Evolutionary conservation across 805 yeast genomes (phyloP), one percentile per base, ranked within the genome.

Genomic region (Pichia phayaonensis): DNA sequence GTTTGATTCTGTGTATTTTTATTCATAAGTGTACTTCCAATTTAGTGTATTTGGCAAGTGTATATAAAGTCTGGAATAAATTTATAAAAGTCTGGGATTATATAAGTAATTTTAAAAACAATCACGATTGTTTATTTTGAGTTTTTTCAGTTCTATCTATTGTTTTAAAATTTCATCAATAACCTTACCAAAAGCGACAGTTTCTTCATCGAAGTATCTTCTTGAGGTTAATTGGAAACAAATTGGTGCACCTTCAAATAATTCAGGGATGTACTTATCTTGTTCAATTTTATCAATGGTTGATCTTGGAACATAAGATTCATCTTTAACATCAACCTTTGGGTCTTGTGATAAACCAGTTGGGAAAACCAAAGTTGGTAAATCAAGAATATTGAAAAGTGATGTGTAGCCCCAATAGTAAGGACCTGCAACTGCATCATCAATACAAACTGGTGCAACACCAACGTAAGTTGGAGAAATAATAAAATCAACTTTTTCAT

Each of bases 321-420:
- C 64, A 43, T 71, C 80, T 69, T 77, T 75, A 40, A 65, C 57
- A 62, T 83, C 90, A 40, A 74, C 54, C 2, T 48, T 47, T 43
- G 68, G 67, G 62, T 83, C 86, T 60, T 75, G 85, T 56, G 64
- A 69, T 56, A 81, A 66, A 11, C 86, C 80, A 5, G 87, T 75
- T 59, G 85, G 89, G 67, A 80, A 71, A 1, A 75, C 72, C 53
- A 83, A 77, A 40, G 82, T 78, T 41, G 95, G 90, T 60, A 79
- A 72, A 64, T 86, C 95, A 55, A 84, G 65, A 51, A 85, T 61
- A 67, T 86, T 86, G 78, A 81, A 86, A 54, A 84, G 72, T 2
- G 89, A 69, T 7, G 92, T 84, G 71, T 86, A 86, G 4, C 90
- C 85, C 90, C 94, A 86, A 66, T 84, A 84, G 63, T 76, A 78